Evolutionary conservation across 768 basidiomycete genomes (phyloP).

Genomic region (Auriscalpium vulgare): DNA sequence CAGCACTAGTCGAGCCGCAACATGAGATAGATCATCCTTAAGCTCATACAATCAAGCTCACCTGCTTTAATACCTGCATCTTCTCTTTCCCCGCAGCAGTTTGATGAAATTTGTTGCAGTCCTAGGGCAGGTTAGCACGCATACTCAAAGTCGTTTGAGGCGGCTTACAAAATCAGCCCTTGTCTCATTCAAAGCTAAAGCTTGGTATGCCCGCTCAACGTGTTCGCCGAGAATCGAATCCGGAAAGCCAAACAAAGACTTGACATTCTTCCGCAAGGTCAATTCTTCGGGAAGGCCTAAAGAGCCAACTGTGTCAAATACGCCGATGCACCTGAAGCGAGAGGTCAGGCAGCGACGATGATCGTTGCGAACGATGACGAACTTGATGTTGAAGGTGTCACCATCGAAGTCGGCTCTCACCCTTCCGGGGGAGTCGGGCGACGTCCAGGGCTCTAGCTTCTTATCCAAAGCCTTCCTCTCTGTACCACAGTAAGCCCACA

Average conservation of each 20-base stretch:
- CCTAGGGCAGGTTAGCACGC: conserved; percentile 26
- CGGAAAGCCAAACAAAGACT: conserved; percentile 56
- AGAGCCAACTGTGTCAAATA: conserved; percentile 75
- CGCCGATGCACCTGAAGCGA: conserved; percentile 49
- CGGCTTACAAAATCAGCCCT: conserved; percentile 57
- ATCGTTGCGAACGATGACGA: conserved; percentile 8
- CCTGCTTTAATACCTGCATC: conserved; percentile 57
- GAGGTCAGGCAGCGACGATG: not conserved
- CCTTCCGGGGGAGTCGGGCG: conserved; percentile 44
- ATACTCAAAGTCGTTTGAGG: not conserved
- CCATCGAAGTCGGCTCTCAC: conserved; percentile 38
- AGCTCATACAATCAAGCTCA: conserved; percentile 17
- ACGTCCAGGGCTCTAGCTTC: conserved; percentile 47
- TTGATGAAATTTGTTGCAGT: conserved; percentile 57
- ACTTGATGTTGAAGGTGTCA: conserved; percentile 58
- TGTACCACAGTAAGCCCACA: conserved; percentile 12
- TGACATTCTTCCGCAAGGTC: conserved; percentile 33
- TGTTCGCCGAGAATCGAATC: conserved; percentile 54
- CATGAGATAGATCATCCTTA: not conserved
- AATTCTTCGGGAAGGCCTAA: conserved; percentile 65
- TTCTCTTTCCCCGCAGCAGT: conserved; percentile 42
- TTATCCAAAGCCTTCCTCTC: conserved; percentile 32
- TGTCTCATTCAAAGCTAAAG: conserved; percentile 60
- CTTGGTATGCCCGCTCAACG: conserved; percentile 58
- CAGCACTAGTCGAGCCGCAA: conserved; percentile 41